A percentile compares a stretch with the other conserved stretches of the same genome.
phyloP scores from a whole-genome alignment of 371 early-diverging fungal species.

The Mucor lusitanicus region DNA sequence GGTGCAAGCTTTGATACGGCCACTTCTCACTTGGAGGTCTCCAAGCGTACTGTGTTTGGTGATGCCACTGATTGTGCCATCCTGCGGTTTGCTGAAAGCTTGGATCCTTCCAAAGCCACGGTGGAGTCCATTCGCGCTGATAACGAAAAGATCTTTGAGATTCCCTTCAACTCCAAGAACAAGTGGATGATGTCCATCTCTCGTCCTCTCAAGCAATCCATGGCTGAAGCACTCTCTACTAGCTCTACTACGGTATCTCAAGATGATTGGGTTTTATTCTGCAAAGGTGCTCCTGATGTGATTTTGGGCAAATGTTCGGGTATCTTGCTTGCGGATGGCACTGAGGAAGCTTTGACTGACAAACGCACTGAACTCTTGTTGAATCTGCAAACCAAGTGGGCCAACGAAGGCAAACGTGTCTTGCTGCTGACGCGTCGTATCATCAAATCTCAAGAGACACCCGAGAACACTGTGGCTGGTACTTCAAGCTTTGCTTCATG shows the following conservation, averaged over 20 bases:
- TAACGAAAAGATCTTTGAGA: conserved; percentile 49
- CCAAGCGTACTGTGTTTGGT: conserved; percentile 62
- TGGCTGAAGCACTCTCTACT: conserved; percentile 32
- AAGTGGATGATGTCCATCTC: conserved; percentile 69
- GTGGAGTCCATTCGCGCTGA: conserved; percentile 18
- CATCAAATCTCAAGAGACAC: conserved; percentile 27
- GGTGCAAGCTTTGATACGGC: conserved; percentile 59
- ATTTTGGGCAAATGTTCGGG: conserved; percentile 55
- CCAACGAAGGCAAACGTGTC: conserved; percentile 68
- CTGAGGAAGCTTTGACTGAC: conserved; percentile 41
- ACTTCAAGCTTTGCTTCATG: conserved; percentile 32
- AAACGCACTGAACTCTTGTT: conserved; percentile 36
- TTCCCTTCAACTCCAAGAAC: conserved; percentile 75
- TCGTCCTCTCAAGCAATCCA: conserved; percentile 15
- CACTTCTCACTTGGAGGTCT: conserved; percentile 41
- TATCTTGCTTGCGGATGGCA: conserved; percentile 45
- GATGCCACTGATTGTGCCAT: conserved; percentile 82
- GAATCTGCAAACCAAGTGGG: conserved; percentile 59
- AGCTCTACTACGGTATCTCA: conserved; percentile 7
- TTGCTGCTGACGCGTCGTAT: conserved; percentile 55
- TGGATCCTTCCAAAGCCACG: conserved; percentile 25
- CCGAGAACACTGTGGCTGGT: conserved; percentile 11
- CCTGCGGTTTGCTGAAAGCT: conserved; percentile 56
- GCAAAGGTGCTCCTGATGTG: conserved; percentile 84
- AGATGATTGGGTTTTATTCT: conserved; percentile 45